Evolutionary conservation across 176 grass and related monocot species (phyloP).

Genomic region (Oryza punctata): DNA sequence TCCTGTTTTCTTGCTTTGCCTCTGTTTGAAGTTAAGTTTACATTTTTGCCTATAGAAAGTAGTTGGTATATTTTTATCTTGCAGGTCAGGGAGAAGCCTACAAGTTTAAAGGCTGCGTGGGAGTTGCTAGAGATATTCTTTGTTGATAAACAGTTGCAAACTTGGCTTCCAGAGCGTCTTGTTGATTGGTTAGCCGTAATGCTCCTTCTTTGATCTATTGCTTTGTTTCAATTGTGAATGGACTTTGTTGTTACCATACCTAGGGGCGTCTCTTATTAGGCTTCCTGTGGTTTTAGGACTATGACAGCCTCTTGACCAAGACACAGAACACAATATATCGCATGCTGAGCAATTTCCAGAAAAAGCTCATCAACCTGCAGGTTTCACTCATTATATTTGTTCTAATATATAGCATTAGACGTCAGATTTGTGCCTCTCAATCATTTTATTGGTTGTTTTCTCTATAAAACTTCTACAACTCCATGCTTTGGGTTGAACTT

Average conservation of each 20-base stretch:
- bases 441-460: not conserved
- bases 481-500: slow-evolving; percentile 18
- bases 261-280: slow-evolving; percentile 9
- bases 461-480: slow-evolving; percentile 13
- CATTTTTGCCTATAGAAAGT: slow-evolving; percentile 18
- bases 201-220: slow-evolving; percentile 39
- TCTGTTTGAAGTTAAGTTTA: slow-evolving; percentile 14
- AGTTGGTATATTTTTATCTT: slow-evolving; percentile 28
- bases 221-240: slow-evolving; percentile 20
- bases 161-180: slow-evolving; percentile 92
- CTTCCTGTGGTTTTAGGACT: slow-evolving; percentile 58
- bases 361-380: slow-evolving; percentile 72
- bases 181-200: slow-evolving; percentile 99
- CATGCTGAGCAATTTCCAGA: slow-evolving; percentile 69
- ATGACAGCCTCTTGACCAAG: slow-evolving; percentile 69
- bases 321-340: slow-evolving; percentile 52
- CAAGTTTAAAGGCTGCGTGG: slow-evolving; percentile 86
- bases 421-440: not conserved
- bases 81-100: slow-evolving; percentile 62
- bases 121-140: slow-evolving; percentile 98
- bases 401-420: not conserved
- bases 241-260: not conserved
- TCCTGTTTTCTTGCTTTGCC: slow-evolving; percentile 19
- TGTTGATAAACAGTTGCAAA: slow-evolving; percentile 79
- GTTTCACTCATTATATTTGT: slow-evolving; percentile 48